Evolutionary conservation across 2,329 filamentous ascomycete species (phyloP), one percentile per base, ranked within the genome.

Genomic region (Colletotrichum noveboracense): DNA sequence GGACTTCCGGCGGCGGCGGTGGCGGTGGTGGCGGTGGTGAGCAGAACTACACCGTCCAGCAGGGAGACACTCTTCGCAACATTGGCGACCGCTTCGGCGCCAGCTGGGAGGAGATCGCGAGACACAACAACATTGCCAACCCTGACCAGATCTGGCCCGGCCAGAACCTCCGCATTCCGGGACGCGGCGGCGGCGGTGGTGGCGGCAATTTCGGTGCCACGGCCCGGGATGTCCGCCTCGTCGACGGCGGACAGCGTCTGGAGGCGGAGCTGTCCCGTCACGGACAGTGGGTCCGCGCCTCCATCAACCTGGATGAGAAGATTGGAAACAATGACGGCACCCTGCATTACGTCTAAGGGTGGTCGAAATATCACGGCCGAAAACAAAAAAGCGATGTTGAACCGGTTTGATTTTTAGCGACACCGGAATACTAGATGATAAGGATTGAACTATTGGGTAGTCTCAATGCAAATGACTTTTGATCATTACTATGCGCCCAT

Each of bases 71-170:
- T 4, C 83, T 87, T 8, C 82, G 85, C 12, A 79, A 79, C 21
- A 87, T 87, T 36, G 86, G 82, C 5, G 77, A 76, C 13, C 80
- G 80, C 3, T 82, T 82, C 66, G 79, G 80, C 66, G 78, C 79
- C 64, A 81, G 79, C 18, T 86, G 82, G 43, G 83, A 87, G 38
- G 85, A 86, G 28, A 82, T 87, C 48, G 85, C 84, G 12, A 79
- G 83, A 24, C 80, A 79, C 38, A 87, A 87, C 77, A 81, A 81
- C 77, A 84, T 87, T 71, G 7, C 77, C 70, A 86, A 87, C 78
- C 84, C 85, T 7, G 85, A 87, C 58, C 74, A 86, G 79, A 87
- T 87, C 75, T 85, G 85, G 74, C 85, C 86, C 0, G 86, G 86
- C 3, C 86, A 87, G 79, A 81, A 80, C 4, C 80, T 87, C 4